Evolutionary conservation across 148 eudicot species (phyloP).

Genomic region (Amaranthus palmeri): DNA sequence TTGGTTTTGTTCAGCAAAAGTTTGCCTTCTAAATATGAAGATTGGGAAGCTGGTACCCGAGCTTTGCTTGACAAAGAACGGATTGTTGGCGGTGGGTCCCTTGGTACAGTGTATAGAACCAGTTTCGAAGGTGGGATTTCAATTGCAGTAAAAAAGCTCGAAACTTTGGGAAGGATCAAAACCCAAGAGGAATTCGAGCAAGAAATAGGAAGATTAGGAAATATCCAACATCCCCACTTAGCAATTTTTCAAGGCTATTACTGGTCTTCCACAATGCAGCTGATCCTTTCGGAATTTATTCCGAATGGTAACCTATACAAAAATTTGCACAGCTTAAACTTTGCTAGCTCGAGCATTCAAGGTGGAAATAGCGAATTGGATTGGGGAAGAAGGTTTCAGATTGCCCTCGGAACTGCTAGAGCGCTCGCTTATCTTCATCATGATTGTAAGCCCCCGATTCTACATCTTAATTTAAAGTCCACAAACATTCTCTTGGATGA

Average conservation of each 20-base stretch:
- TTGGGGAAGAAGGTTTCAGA: slow-evolving; percentile 72
- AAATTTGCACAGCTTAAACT: slow-evolving; percentile 58
- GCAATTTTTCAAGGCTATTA: slow-evolving; percentile 86
- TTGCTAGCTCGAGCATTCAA: slow-evolving; percentile 72
- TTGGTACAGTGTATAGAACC: slow-evolving; percentile 75
- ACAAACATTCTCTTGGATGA: slow-evolving; percentile 73
- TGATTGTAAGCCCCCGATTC: slow-evolving; percentile 74
- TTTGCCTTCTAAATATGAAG: slow-evolving; percentile 89
- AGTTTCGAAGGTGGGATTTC: slow-evolving; percentile 74
- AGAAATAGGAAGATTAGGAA: slow-evolving; percentile 76
- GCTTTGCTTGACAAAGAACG: slow-evolving; percentile 84
- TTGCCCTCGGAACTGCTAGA: slow-evolving; percentile 80
- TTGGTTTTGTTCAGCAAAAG: slow-evolving; percentile 87
- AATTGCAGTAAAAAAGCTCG: slow-evolving; percentile 85
- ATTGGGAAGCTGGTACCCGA: slow-evolving; percentile 89
- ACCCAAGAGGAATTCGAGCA: slow-evolving; percentile 91
- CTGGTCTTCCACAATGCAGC: slow-evolving; percentile 78
- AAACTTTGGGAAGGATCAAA: slow-evolving; percentile 71
- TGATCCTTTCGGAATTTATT: slow-evolving; percentile 67
- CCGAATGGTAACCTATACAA: slow-evolving; percentile 72
- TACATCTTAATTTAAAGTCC: slow-evolving; percentile 84
- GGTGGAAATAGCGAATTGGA: slow-evolving; percentile 53
- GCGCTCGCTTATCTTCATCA: slow-evolving; percentile 89
- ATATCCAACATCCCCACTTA: slow-evolving; percentile 64
- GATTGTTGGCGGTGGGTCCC: slow-evolving; percentile 68